These are phyloP conservation scores for Eutypa lata DNA, from an alignment of 2,329 filamentous ascomycete genomes.

Conservation along the genomic window DNA sequence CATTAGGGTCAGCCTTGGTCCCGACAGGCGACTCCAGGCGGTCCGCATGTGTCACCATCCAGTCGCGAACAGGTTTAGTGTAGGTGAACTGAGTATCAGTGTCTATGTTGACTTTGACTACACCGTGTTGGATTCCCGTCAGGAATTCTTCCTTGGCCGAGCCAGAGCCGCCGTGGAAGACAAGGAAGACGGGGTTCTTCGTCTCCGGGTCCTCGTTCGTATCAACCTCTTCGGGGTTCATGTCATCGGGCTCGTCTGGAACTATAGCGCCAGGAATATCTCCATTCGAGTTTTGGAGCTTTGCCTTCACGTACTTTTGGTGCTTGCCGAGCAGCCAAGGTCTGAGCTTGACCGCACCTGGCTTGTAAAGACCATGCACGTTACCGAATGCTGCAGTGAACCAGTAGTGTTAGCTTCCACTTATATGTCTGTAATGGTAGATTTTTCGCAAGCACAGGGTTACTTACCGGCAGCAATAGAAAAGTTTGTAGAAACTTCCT, in stretches of 20 bases:
- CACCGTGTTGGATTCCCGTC: slow-evolving; percentile 86
- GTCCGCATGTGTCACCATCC: slow-evolving; percentile 90
- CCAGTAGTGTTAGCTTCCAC: not conserved
- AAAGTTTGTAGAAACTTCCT: slow-evolving; percentile 90
- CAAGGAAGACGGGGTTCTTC: slow-evolving; percentile 95
- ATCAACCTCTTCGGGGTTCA: not conserved
- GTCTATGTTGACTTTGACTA: slow-evolving; percentile 99
- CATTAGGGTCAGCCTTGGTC: slow-evolving; percentile 70
- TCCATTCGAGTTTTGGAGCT: slow-evolving; percentile 45
- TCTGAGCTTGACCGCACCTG: slow-evolving; percentile 94
- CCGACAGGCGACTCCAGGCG: slow-evolving; percentile 85
- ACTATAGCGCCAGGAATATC: not conserved
- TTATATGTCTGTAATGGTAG: no score
- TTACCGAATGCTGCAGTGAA: slow-evolving; percentile 68
- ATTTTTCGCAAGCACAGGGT: no score
- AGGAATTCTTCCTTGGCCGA: slow-evolving; percentile 87
- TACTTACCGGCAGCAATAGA: slow-evolving; percentile 79
- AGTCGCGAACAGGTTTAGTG: slow-evolving; percentile 89
- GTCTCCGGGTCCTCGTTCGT: slow-evolving; percentile 47
- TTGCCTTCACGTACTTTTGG: slow-evolving; percentile 84
- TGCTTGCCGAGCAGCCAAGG: slow-evolving; percentile 96
- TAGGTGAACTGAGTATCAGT: slow-evolving; percentile 98
- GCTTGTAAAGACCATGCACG: slow-evolving; percentile 99
- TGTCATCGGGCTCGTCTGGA: not conserved
- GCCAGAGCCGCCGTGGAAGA: slow-evolving; percentile 98